Percentiles rank a stretch among this genome's conserved stretches.
These are phyloP conservation scores for Candida sakaeoensis DNA, from an alignment of 805 yeast genomes.

Conservation along the genomic window DNA sequence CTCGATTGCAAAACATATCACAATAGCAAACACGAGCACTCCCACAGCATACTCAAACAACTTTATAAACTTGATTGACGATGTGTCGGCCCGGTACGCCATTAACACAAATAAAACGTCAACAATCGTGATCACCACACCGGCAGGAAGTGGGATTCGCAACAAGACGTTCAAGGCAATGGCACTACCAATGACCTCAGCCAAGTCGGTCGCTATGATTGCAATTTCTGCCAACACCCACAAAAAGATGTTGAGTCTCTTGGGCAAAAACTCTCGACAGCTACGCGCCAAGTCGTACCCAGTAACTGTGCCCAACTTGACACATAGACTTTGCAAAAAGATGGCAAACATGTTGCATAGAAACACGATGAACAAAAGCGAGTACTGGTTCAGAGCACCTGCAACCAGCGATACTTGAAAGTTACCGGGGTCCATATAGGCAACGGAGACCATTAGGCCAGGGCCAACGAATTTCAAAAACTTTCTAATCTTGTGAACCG, in stretches of 20 bases:
- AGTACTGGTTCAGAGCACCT: conserved; percentile 42
- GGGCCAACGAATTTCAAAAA: conserved; percentile 36
- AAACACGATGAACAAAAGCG: conserved; percentile 41
- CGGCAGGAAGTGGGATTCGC: conserved; percentile 47
- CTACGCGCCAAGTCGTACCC: conserved; percentile 46
- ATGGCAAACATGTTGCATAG: conserved; percentile 44
- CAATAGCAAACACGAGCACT: conserved; percentile 38
- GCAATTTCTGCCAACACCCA: conserved; percentile 47
- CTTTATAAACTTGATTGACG: conserved; percentile 31
- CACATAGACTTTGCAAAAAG: conserved; percentile 42
- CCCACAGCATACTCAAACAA: conserved; percentile 43
- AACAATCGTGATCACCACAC: conserved; percentile 41
- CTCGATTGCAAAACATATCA: conserved; percentile 44
- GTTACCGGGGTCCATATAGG: conserved; percentile 54
- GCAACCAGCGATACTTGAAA: conserved; percentile 25
- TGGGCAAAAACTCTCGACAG: conserved; percentile 39
- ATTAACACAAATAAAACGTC: conserved; percentile 46
- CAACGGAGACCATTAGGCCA: conserved; percentile 46
- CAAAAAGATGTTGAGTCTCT: conserved; percentile 31
- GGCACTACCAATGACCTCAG: conserved; percentile 53
- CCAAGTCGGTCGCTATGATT: conserved; percentile 50
- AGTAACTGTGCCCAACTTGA: conserved; percentile 47
- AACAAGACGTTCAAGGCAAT: conserved; percentile 45
- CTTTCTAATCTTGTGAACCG: not conserved
- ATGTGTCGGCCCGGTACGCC: conserved; percentile 44